Base-by-base conservation (phyloP, 2,329 filamentous ascomycete genomes). In the Colletotrichum somersetense region DNA sequence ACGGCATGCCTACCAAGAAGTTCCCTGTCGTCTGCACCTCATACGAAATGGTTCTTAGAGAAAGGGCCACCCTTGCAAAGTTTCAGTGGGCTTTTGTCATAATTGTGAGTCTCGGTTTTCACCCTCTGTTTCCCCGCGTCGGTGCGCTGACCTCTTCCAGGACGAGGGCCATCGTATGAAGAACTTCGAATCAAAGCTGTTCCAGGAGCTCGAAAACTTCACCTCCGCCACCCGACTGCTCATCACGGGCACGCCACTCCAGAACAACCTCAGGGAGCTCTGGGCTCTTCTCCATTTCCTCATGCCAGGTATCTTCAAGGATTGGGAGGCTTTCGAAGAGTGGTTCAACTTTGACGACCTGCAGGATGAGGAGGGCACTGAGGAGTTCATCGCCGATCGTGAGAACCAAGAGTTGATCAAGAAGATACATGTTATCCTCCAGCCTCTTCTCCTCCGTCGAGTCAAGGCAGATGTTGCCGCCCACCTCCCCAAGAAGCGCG, bases 71-170 rank as follows among this genome's bases (percentile, higher is more conserved):
- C 46, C 84, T 99, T 6, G 91, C 91, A 0, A 92, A 92, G 69
- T 96, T 97, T 68, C 92, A 95, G 46, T 99, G 96, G 96, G 94
- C 97, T 66, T 98, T 97, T 76, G 98, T 99, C 77, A 96, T 99
- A 75, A 97, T 99, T 73, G 92, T 92, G 82, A 79, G 89, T 6
- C 3, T 8, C 18, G 2, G 18, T 16, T 8, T 30, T 30, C 12
- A 4, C 1, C 20, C 20, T 12, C 14, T 56, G 7, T 50, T 44
- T 33, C n/a, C 16, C 20, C 2, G 20, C 11, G 18, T 10, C 33
- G 1, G 6, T n/a, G 20, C 33, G 20, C 67, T 80, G 35, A 35
- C 46, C 8, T 50, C 11, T 16, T 56, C 12, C 46, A 93, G 91
- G 96, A 99, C 76, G 96, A 99, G 82, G 96, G 96, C 0, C 96